These are phyloP conservation scores for Albatrellus ellisii DNA, from an alignment of 768 basidiomycete species.

Conservation along the genomic window DNA sequence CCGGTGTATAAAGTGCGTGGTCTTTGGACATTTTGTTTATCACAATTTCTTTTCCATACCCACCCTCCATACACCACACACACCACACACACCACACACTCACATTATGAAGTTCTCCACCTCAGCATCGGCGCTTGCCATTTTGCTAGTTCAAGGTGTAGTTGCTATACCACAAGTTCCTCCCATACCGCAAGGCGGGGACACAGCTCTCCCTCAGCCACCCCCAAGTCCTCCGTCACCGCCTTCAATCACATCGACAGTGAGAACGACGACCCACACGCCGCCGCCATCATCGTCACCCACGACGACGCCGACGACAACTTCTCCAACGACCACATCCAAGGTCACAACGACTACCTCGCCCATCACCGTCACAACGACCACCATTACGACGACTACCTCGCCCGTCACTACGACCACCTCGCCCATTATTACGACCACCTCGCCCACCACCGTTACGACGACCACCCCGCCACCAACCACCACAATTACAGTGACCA, in stretches of 20 bases:
- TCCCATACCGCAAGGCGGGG: too few species aligned
- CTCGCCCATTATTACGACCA: background rate
- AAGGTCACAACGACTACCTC: background rate
- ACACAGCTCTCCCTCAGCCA: background rate
- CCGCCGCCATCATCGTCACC: background rate
- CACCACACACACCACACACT: background rate
- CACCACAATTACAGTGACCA: background rate
- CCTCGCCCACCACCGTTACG: background rate
- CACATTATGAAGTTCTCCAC: conserved; percentile 15
- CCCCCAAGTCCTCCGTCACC: background rate
- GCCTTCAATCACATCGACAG: background rate
- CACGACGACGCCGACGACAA: background rate
- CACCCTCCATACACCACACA: background rate
- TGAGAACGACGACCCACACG: background rate
- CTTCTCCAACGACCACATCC: background rate
- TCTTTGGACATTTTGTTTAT: background rate
- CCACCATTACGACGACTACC: conserved; percentile 6
- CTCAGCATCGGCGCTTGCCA: conserved; percentile 14
- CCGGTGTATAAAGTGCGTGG: background rate
- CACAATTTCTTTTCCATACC: background rate
- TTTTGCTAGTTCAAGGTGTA: conserved; percentile 8
- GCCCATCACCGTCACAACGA: conserved; percentile 4
- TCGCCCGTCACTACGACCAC: background rate
- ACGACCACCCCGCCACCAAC: background rate
- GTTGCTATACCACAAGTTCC: conserved; percentile 12